Evolutionary conservation across 2,329 filamentous ascomycete genomes (phyloP).

Genomic region (Diaporthe helianthi): DNA sequence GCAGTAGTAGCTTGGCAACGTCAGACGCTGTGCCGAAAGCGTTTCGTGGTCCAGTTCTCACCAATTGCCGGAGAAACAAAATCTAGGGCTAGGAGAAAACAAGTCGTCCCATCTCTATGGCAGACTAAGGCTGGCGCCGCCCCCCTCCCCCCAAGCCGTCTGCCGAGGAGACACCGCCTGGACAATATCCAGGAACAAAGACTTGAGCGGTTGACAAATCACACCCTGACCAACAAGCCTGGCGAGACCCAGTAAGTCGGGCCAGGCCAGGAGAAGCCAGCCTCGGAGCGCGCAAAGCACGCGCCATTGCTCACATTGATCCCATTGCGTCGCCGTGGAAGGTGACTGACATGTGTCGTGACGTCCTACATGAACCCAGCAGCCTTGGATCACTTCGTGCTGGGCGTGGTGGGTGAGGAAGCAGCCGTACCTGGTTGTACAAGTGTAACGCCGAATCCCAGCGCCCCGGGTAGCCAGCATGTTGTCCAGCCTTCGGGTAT

Average conservation of each 20-base stretch:
- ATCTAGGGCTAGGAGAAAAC: conserved; percentile 12
- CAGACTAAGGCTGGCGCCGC: neutral
- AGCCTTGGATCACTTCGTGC: neutral
- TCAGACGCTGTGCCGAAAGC: conserved; percentile 20
- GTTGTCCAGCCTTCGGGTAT: neutral
- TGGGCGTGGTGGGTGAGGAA: neutral
- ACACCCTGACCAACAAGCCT: neutral
- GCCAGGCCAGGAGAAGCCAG: neutral
- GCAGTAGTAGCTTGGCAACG: conserved; percentile 11
- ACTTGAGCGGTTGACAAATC: neutral
- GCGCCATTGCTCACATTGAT: neutral
- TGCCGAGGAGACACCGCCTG: neutral
- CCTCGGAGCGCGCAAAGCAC: neutral
- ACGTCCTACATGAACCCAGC: neutral
- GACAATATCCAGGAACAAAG: conserved; percentile 5
- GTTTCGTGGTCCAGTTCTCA: conserved; percentile 6
- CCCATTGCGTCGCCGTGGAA: neutral
- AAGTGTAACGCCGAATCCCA: neutral
- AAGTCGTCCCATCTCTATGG: conserved; percentile 10
- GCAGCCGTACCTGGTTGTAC: neutral
- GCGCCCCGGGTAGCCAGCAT: neutral
- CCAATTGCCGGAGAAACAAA: conserved; percentile 14
- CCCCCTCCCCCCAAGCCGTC: no score
- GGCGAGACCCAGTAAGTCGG: conserved; percentile 8
- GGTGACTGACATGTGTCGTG: conserved; percentile 8